Percentiles rank a stretch among this genome's conserved stretches.
These are phyloP conservation scores for Xylaria nigripes DNA, from an alignment of 495 filamentous ascomycete species.

Conservation along the genomic window DNA sequence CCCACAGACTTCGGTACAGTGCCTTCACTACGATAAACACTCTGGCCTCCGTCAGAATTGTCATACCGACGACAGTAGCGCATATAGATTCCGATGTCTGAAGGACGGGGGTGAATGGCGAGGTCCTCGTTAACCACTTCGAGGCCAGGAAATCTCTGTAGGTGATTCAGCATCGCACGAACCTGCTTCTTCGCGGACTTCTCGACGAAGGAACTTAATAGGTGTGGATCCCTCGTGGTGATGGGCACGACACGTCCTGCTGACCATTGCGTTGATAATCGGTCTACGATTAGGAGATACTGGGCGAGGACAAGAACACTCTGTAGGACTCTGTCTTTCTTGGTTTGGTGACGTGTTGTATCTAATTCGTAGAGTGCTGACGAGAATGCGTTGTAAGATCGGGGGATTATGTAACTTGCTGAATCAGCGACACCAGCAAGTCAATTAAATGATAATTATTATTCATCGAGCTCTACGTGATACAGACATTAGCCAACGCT, in stretches of 20 bases:
- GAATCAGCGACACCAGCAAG: neutral
- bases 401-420: neutral
- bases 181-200: constrained; percentile 12
- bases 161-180: neutral
- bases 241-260: constrained; percentile 24
- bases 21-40: too few species aligned
- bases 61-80: constrained; percentile 14
- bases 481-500: too few species aligned
- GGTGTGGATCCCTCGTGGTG: constrained; percentile 32
- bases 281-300: constrained; percentile 25
- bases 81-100: constrained; percentile 25
- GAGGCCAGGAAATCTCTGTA: constrained; percentile 24
- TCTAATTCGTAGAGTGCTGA: constrained; percentile 12
- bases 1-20: too few species aligned
- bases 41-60: too few species aligned
- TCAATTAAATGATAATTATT: too few species aligned
- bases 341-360: constrained; percentile 21
- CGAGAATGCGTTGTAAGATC: constrained; percentile 7
- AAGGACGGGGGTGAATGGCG: constrained; percentile 19
- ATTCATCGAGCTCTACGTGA: too few species aligned
- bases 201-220: constrained; percentile 24
- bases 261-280: constrained; percentile 20
- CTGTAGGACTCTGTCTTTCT: constrained; percentile 18
- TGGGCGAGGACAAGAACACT: constrained; percentile 9
- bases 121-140: constrained; percentile 22